Evolutionary conservation across 345 rosid species (phyloP).

Genomic region (Salix udensis): DNA sequence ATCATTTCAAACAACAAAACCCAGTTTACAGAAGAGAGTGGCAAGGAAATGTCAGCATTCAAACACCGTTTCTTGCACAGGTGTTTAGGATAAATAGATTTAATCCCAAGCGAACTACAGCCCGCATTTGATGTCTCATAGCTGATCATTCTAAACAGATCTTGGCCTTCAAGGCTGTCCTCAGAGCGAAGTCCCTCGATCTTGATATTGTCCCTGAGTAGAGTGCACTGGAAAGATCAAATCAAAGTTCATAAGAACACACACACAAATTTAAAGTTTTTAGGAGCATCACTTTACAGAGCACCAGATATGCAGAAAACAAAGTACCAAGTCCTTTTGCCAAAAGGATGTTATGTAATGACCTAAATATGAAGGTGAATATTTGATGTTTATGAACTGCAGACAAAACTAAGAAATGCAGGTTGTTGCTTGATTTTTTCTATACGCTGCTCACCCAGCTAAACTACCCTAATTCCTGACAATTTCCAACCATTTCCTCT

Average conservation of each 20-base stretch:
- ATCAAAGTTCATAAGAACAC: conserved; percentile 74
- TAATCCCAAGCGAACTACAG: conserved; percentile 12
- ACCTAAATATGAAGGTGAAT: neutral
- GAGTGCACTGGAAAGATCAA: conserved; percentile 88
- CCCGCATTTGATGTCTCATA: conserved; percentile 22
- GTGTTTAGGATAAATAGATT: conserved; percentile 26
- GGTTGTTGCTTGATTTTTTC: neutral
- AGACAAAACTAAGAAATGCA: neutral
- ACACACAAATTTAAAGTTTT: conserved; percentile 7
- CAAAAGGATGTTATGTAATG: neutral
- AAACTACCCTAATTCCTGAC: neutral
- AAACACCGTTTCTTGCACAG: conserved; percentile 22
- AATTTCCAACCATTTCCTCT: neutral
- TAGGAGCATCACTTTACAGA: neutral
- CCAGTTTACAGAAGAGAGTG: conserved; percentile 51
- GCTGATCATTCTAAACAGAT: conserved; percentile 13
- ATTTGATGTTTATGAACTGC: neutral
- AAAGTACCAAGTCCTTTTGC: neutral
- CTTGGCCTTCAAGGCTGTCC: conserved; percentile 24
- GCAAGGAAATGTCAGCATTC: conserved; percentile 19
- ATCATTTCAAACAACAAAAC: conserved; percentile 51
- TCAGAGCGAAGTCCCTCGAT: conserved; percentile 40
- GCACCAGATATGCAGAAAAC: neutral
- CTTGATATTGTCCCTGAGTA: conserved; percentile 76
- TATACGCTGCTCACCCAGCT: neutral